These are phyloP conservation scores for Xylaria grammica DNA, from an alignment of 495 filamentous ascomycete species.

Conservation along the genomic window DNA sequence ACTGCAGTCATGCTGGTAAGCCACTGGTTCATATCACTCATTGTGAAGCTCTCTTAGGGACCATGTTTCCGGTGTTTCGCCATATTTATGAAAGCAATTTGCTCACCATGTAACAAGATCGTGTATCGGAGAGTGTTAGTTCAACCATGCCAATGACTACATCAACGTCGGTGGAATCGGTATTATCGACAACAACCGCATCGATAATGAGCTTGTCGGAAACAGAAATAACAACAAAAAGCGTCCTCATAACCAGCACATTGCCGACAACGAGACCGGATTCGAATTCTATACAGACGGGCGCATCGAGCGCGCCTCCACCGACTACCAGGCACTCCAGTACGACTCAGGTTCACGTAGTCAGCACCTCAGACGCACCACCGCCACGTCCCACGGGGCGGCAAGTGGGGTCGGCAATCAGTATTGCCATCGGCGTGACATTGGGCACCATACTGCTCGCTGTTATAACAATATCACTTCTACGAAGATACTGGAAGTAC, in stretches of 20 bases:
- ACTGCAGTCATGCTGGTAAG: constrained; percentile 4
- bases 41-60: neutral
- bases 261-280: too few relatives aligned
- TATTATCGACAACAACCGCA: neutral
- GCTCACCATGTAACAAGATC: neutral
- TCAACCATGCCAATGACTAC: too few relatives aligned
- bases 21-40: neutral
- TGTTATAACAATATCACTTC: neutral
- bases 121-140: neutral
- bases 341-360: neutral
- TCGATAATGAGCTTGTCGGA: neutral
- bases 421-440: constrained; percentile 2
- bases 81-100: neutral
- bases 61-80: neutral
- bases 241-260: neutral
- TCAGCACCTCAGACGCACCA: neutral
- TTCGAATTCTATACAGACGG: too few relatives aligned
- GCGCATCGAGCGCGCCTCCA: too few relatives aligned
- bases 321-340: too few relatives aligned
- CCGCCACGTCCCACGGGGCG: neutral
- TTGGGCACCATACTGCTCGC: neutral
- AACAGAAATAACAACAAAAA: neutral
- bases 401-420: neutral
- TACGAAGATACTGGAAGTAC: neutral
- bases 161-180: too few relatives aligned